Evolutionary conservation across 2,329 filamentous ascomycete species (phyloP).

Genomic region (Tolypocladium ophioglossoides): DNA sequence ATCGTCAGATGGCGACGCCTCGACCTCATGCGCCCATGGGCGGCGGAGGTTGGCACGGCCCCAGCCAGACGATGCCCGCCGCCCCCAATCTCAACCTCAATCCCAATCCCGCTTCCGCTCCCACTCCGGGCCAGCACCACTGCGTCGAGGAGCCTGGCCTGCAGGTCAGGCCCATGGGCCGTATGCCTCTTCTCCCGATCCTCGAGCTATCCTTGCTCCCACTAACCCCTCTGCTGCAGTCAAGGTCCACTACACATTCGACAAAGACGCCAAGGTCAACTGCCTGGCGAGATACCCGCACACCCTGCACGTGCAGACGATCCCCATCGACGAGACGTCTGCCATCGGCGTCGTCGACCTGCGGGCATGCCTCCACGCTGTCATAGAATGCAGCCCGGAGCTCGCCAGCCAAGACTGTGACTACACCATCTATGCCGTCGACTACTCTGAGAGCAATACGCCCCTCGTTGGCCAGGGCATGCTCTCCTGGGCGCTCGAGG

Average conservation of each 20-base stretch:
- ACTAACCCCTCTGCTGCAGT: conserved; percentile 41
- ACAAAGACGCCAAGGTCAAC: conserved; percentile 76
- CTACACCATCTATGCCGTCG: conserved; percentile 94
- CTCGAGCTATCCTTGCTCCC: conserved; percentile 3
- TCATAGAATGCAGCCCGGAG: conserved; percentile 73
- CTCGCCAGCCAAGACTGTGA: conserved; percentile 60
- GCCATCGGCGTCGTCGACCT: conserved; percentile 84
- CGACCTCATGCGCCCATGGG: conserved; percentile 18
- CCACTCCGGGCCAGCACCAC: conserved; percentile 2
- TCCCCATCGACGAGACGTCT: conserved; percentile 67
- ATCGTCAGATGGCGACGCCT: conserved; percentile 26
- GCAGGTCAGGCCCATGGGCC: conserved; percentile 54
- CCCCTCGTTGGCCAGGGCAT: conserved; percentile 93
- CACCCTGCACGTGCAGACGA: conserved; percentile 66
- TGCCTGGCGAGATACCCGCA: conserved; percentile 82
- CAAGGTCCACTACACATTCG: conserved; percentile 95
- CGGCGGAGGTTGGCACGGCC: conserved; percentile 19
- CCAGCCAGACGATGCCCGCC: conserved; percentile 17
- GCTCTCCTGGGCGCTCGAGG: conserved; percentile 69
- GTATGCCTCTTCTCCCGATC: conserved; percentile 35
- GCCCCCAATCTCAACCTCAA: conserved; percentile 9
- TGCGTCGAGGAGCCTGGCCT: conserved; percentile 35
- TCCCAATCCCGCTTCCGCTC: neutral
- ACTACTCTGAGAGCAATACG: conserved; percentile 90
- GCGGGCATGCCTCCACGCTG: conserved; percentile 74